A percentile compares a stretch with the other conserved stretches of the same genome.
Evolutionary conservation across 1,284 basidiomycete species (phyloP).

Genomic region (Agroathelia rolfsii): DNA sequence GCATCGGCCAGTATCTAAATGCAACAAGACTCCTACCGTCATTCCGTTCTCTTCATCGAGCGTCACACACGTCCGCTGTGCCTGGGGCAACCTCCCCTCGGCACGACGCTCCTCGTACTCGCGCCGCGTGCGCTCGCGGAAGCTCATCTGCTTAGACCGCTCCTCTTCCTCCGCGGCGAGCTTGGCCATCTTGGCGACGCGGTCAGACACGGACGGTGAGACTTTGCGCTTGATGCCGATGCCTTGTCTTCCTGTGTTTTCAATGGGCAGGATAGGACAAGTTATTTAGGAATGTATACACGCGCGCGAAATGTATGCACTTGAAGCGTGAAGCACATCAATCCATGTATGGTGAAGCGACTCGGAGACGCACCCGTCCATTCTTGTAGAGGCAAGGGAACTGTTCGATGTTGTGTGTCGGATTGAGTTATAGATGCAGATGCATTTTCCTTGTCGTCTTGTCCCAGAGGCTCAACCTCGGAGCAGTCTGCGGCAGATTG

Average conservation of each 20-base stretch:
- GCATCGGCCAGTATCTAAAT: constrained; percentile 2
- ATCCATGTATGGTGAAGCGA: background rate
- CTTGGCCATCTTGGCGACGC: constrained; percentile 65
- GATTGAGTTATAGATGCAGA: constrained; percentile 9
- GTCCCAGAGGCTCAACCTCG: constrained; percentile 8
- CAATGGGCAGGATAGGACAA: constrained; percentile 6
- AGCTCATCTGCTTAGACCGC: constrained; percentile 43
- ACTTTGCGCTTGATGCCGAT: constrained; percentile 64
- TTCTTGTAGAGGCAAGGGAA: constrained; percentile 61
- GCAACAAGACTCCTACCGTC: constrained; percentile 31
- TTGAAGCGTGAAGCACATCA: background rate
- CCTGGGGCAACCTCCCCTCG: constrained; percentile 53
- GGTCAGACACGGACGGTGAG: constrained; percentile 51
- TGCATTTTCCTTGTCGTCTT: constrained; percentile 4
- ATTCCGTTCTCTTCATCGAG: constrained; percentile 64
- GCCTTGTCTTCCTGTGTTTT: constrained; percentile 57
- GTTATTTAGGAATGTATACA: constrained; percentile 5
- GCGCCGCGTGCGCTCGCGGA: constrained; percentile 53
- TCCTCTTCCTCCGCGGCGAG: constrained; percentile 57
- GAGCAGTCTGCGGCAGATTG: constrained; percentile 7
- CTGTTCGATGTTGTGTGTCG: constrained; percentile 46
- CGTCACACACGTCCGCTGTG: constrained; percentile 59
- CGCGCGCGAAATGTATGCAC: constrained; percentile 2
- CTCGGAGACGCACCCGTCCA: constrained; percentile 52
- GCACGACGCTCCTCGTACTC: constrained; percentile 69